Percentiles rank a stretch among this genome's conserved stretches.
These are phyloP conservation scores for Beverwykella pulmonaria DNA, from an alignment of 495 filamentous ascomycete species.

Conservation along the genomic window DNA sequence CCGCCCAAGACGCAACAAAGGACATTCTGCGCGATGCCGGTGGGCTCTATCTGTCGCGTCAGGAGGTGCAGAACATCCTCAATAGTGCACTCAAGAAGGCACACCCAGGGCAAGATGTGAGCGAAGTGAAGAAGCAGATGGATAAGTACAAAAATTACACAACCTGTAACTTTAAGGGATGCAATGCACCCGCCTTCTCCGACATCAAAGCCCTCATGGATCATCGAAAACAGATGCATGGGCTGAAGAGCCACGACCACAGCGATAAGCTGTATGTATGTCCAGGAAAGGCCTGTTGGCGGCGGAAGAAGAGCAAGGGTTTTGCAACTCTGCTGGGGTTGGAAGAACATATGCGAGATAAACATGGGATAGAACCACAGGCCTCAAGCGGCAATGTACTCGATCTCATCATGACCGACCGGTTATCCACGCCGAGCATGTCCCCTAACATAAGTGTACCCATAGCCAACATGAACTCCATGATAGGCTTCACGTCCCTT, in stretches of 20 bases:
- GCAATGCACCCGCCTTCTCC: slow-evolving; percentile 23
- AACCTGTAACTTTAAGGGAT: slow-evolving; percentile 30
- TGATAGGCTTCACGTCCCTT: background rate
- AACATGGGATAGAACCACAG: slow-evolving; percentile 5
- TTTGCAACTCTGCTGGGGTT: slow-evolving; percentile 28
- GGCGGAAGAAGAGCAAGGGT: slow-evolving; percentile 30
- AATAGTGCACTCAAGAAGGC: slow-evolving; percentile 34
- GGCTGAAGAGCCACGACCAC: slow-evolving; percentile 24
- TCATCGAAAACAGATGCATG: slow-evolving; percentile 19
- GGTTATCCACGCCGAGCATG: background rate
- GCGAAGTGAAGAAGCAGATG: slow-evolving; percentile 29
- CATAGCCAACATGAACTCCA: background rate
- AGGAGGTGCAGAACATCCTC: slow-evolving; percentile 35
- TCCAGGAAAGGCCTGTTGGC: slow-evolving; percentile 26
- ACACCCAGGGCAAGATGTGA: slow-evolving; percentile 26
- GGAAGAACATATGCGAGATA: slow-evolving; percentile 26
- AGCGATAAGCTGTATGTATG: slow-evolving; percentile 28
- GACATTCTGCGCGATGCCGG: slow-evolving; percentile 30
- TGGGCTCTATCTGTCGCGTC: slow-evolving; percentile 21
- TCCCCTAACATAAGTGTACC: background rate
- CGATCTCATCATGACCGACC: background rate
- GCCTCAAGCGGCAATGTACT: background rate
- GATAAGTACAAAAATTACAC: slow-evolving; percentile 37
- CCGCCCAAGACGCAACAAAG: background rate
- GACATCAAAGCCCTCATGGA: slow-evolving; percentile 29